Evolutionary conservation across 805 yeast genomes (phyloP), one percentile per base, ranked within the genome.

Genomic region (Wickerhamomyces strasburgensis): DNA sequence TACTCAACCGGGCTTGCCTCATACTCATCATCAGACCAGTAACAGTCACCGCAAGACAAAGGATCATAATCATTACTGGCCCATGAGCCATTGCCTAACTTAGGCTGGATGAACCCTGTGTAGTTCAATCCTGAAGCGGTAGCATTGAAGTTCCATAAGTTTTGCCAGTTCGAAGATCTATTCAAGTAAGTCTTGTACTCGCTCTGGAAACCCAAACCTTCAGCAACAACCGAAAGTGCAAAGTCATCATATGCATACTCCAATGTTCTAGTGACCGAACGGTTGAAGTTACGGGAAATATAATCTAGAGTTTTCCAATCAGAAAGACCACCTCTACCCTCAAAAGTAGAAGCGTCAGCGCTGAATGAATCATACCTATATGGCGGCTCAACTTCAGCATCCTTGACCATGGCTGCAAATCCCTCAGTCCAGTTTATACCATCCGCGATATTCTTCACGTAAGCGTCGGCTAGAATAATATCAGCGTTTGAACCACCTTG

Each of bases 401-500:
- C 60, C 24, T 58, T 49, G 3, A 47, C 54, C 64, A 62, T 60
- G 11, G 63, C 61, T 6, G 36, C 41, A 40, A 49, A 59, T 4
- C 61, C 64, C 19, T 50, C 52, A 6, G 42, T 35, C 67, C 66
- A 62, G 37, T 58, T 41, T 3, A 61, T 42, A 10, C 35, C 39
- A 14, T 42, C 13, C 8, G 26, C 43, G 13, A 62, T 43, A 5
- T 49, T 47, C 40, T 63, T 63, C 6, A 53, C 42, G 34, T 44
- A 60, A 2, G 65, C 67, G 44, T 63, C 68, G 6, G 65, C 64
- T 29, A 63, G 45, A 6, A 61, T 50, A 26, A 61, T 58, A 39
- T 63, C 68, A 5, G 65, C 57, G 37, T 61, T 60, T 21, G 60
- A 49, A 0, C 67, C 68, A 14, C 68, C 68, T 40, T 61, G 65